Conservation (phyloP, 352 stramenopile genomes). For the Globisporangium orthogonon region DNA sequence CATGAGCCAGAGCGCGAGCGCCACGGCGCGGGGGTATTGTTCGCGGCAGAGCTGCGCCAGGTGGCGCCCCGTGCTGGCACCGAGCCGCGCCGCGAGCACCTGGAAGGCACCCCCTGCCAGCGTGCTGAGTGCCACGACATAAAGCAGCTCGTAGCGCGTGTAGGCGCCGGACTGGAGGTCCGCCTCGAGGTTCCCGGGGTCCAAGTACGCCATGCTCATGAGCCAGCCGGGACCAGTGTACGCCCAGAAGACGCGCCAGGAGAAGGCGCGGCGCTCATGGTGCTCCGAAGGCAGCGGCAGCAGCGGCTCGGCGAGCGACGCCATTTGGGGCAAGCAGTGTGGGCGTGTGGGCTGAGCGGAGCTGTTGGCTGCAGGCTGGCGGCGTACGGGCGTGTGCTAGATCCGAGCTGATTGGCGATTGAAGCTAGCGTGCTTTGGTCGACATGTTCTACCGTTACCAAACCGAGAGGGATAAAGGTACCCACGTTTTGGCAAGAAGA, state of each 20-base stretch:
- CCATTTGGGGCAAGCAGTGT: not conserved
- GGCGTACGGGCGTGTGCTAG: no score
- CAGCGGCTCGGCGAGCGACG: not conserved
- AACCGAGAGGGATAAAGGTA: no score
- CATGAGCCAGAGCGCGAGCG: conserved; percentile 88
- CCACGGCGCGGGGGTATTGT: conserved; percentile 72
- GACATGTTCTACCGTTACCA: no score
- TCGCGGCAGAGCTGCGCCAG: conserved; percentile 85
- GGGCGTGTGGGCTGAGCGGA: no score
- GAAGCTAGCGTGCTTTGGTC: no score
- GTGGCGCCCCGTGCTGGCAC: conserved; percentile 89
- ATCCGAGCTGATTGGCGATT: no score
- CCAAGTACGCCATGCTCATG: conserved; percentile 95
- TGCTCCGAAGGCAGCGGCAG: not conserved
- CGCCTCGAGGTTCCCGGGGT: conserved; percentile 94
- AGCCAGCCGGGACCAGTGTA: conserved; percentile 84
- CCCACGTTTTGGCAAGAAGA: no score
- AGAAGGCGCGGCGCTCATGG: not conserved
- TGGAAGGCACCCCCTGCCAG: conserved; percentile 92
- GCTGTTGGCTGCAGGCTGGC: no score
- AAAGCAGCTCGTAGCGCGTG: conserved; percentile 87
- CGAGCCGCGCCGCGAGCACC: conserved; percentile 88
- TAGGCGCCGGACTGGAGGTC: conserved; percentile 93
- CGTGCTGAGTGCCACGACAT: conserved; percentile 80
- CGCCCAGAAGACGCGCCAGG: conserved; percentile 69